Base-by-base conservation (phyloP, 768 basidiomycete species). In the Boletus insuetus region DNA sequence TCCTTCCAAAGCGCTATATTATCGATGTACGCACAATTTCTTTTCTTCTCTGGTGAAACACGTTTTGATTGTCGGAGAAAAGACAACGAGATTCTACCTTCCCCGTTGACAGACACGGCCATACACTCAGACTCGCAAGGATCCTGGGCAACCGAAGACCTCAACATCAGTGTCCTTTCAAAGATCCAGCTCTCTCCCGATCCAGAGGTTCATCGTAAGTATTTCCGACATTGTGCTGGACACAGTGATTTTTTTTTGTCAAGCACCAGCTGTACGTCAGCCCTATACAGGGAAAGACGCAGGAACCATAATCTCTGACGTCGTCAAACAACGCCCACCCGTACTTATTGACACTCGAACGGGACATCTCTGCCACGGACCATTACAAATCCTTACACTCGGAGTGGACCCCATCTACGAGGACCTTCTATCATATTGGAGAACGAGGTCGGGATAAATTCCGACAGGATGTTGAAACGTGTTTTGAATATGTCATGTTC, bases 401-500 rank as follows among this genome's bases (percentile, higher is more conserved):
- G 41, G 53, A 32, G 41, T 24, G 13, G 54, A 53, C 9, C 50
- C 54, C 16, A 17, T 12, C 6, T 53, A 53, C 12, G 24, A 3
- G 11, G 19, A 37, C 13, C 20, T 54, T 22, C 20, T 55, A 11
- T 19, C 43, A 24, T 55, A 45, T 55, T 11, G 31, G 22, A 13
- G 19, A 17, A 34, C 31, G 12, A 20, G 31, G 26, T 20, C 37
- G 26, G 7, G 31, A 34, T 35, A 22, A 4, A 26, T 55, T 55
- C 52, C 29, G 37, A 39, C 35, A 0, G 7, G 41, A 31, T 12
- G 51, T 55, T 37, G 52, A 55, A 31, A 16, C 32, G 3, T 54
- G 34, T 54, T 55, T 55, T 11, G 54, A 55, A n/a, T 55, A 54
- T 16, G 54, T 54, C 43, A 55, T 46, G 54, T 54, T 55, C 31